Evolutionary conservation across 164 flowering plant species (phyloP).

Genomic region (Annona squamosa): DNA sequence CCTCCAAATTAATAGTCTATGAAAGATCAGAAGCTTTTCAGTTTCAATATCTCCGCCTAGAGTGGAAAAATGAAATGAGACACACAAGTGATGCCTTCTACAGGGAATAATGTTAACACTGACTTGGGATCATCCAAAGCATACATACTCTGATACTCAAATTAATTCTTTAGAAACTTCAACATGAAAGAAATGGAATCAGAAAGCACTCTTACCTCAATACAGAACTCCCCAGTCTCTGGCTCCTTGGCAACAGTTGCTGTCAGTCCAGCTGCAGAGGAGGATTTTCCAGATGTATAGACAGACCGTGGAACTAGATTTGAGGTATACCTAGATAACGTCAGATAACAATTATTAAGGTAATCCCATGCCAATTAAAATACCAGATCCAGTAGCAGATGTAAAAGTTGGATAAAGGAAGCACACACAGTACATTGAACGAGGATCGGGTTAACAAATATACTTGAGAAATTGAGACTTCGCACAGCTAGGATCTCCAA

Average conservation of each 20-base stretch:
- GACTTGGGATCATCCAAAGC: not conserved
- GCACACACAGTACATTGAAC: not conserved
- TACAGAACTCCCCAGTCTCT: slow-evolving; percentile 98
- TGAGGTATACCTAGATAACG: slow-evolving; percentile 57
- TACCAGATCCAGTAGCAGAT: not conserved
- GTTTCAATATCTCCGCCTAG: too few species aligned
- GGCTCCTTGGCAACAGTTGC: slow-evolving; percentile 99
- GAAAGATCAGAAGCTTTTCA: not conserved
- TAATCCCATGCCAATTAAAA: not conserved
- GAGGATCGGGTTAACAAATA: slow-evolving; percentile 21
- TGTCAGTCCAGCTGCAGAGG: slow-evolving; percentile 98
- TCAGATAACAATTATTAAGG: too few species aligned
- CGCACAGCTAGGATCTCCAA: slow-evolving; percentile 99
- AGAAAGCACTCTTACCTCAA: slow-evolving; percentile 53
- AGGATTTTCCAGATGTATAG: slow-evolving; percentile 95
- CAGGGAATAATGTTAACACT: too few species aligned
- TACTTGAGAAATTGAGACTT: slow-evolving; percentile 99
- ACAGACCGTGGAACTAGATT: slow-evolving; percentile 89
- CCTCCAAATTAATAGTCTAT: not conserved
- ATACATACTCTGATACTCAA: not conserved
- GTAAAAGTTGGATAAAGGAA: not conserved
- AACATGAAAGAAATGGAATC: not conserved
- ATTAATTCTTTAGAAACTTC: not conserved
- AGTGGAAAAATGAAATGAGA: not conserved
- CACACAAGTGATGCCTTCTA: too few species aligned